phyloP scores from a whole-genome alignment of 805 yeast genomes.

The Yamadazyma sp. region DNA sequence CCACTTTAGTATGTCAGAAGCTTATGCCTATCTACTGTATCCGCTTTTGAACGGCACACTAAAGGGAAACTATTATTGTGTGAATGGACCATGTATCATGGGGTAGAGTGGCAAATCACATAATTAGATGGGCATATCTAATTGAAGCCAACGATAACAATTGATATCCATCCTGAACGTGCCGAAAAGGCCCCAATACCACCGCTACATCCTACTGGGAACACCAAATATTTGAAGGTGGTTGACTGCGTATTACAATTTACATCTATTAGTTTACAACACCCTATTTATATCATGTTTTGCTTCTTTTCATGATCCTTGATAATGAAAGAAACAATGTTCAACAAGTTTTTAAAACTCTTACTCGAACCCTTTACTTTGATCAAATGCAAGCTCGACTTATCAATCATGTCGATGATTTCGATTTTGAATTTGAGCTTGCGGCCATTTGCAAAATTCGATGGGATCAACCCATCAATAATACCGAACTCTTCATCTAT shows the following conservation, averaged over 20 bases:
- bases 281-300: not conserved
- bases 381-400: conserved; percentile 41
- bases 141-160: too few species aligned
- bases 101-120: too few species aligned
- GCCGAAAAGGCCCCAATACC: too few species aligned
- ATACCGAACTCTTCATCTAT: conserved; percentile 45
- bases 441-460: conserved; percentile 44
- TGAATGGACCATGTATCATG: too few species aligned
- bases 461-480: conserved; percentile 49
- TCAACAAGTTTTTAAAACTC: conserved; percentile 44
- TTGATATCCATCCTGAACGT: too few species aligned
- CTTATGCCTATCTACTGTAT: too few species aligned
- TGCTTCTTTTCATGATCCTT: conserved; percentile 30
- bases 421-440: conserved; percentile 48
- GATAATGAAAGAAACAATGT: conserved; percentile 45
- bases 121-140: too few species aligned
- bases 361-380: conserved; percentile 47
- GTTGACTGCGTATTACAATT: too few species aligned
- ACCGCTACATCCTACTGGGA: not conserved
- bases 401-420: conserved; percentile 36
- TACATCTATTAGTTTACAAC: conserved; percentile 5
- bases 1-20: too few species aligned
- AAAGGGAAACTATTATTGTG: too few species aligned
- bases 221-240: too few species aligned
- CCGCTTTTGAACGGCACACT: too few species aligned